These are phyloP conservation scores for Ceratocystis destructans DNA, from an alignment of 2,329 filamentous ascomycete species.

Conservation along the genomic window DNA sequence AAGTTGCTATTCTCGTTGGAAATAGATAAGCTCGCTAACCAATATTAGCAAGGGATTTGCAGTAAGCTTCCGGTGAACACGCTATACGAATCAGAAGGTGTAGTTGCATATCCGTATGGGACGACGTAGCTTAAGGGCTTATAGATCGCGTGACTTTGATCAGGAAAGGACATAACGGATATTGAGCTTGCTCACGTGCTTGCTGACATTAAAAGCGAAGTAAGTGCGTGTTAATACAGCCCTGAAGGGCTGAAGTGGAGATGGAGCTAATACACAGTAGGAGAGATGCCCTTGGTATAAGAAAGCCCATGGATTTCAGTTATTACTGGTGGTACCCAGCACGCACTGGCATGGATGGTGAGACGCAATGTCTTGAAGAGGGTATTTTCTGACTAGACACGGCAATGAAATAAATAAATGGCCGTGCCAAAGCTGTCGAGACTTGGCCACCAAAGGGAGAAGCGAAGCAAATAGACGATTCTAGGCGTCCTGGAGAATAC, in stretches of 20 bases:
- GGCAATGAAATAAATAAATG: no score
- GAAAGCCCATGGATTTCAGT: neutral
- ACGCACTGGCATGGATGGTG: neutral
- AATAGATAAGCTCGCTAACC: neutral
- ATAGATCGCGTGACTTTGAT: neutral
- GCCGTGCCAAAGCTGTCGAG: neutral
- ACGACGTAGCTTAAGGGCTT: neutral
- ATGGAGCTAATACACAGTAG: neutral
- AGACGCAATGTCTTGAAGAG: neutral
- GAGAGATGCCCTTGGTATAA: neutral
- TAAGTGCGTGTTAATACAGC: no score
- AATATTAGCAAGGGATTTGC: no score
- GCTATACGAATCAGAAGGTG: no score
- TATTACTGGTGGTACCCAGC: neutral
- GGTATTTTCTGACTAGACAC: neutral
- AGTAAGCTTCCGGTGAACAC: no score
- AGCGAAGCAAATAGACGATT: slow-evolving; percentile 1
- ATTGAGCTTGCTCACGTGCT: neutral
- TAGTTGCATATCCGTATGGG: no score
- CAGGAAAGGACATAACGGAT: neutral
- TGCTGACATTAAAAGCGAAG: neutral
- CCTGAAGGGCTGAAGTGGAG: neutral
- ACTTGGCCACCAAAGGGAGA: neutral
- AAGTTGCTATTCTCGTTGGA: neutral
- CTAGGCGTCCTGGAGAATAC: neutral